These are phyloP conservation scores for Guillardia theta DNA, from an alignment of 78 protist species.

Conservation along the genomic window DNA sequence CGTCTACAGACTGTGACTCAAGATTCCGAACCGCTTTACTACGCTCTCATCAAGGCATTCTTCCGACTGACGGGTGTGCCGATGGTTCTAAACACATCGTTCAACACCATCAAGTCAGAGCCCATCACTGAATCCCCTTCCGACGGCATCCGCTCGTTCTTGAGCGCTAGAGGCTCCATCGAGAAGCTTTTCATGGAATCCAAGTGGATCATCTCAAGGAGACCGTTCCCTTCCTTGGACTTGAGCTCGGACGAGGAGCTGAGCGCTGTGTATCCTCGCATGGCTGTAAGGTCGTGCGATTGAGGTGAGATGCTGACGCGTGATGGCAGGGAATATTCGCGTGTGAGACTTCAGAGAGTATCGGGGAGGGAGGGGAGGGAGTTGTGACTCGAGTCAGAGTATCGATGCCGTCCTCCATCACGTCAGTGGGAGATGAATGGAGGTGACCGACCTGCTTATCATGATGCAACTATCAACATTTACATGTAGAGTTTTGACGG, in stretches of 20 bases:
- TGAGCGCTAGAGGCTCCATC: neutral
- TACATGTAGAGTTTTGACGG: too few species aligned
- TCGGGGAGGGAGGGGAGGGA: neutral
- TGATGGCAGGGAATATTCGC: neutral
- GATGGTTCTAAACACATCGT: neutral
- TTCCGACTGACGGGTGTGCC: slow-evolving; percentile 21
- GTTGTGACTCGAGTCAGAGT: neutral
- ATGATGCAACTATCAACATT: too few species aligned
- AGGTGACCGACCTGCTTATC: neutral
- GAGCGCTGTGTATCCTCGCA: neutral
- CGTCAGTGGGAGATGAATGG: neutral
- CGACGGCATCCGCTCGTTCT: neutral
- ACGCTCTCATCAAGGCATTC: slow-evolving; percentile 4
- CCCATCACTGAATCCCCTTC: neutral
- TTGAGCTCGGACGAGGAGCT: too few species aligned
- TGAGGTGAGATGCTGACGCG: neutral
- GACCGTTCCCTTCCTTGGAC: too few species aligned
- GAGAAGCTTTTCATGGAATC: too few species aligned
- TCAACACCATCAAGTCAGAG: slow-evolving; percentile 14
- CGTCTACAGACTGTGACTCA: slow-evolving; percentile 14
- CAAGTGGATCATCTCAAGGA: too few species aligned
- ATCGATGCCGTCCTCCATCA: neutral
- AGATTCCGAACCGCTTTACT: neutral
- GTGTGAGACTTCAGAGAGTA: neutral
- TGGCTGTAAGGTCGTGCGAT: neutral